Evolutionary conservation across 2,329 filamentous ascomycete genomes (phyloP).

Genomic region (Aspergillus ustus): DNA sequence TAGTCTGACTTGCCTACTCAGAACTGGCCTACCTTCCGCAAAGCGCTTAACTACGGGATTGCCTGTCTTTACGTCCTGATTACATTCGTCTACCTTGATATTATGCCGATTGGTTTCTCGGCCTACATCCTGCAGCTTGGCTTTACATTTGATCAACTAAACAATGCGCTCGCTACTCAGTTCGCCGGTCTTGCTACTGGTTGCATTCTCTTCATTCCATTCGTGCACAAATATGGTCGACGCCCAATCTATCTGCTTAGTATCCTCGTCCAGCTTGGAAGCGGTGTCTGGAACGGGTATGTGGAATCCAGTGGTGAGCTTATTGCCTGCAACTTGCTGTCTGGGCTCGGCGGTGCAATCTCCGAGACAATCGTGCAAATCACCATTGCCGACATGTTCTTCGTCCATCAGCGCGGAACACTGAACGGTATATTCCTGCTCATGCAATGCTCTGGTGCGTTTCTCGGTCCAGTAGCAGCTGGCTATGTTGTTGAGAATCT

Average conservation of each 20-base stretch:
- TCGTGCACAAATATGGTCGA: conserved; percentile 53
- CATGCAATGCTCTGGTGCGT: conserved; percentile 35
- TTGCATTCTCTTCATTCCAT: conserved; percentile 50
- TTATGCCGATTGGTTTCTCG: conserved; percentile 47
- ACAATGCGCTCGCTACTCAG: conserved; percentile 50
- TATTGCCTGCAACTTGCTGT: conserved; percentile 47
- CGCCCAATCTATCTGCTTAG: conserved; percentile 54
- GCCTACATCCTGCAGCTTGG: conserved; percentile 35
- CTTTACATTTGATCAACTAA: conserved; percentile 47
- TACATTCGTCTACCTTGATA: conserved; percentile 41
- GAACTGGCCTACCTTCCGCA: conserved; percentile 24
- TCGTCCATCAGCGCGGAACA: conserved; percentile 52
- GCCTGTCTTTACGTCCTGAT: conserved; percentile 33
- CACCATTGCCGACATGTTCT: conserved; percentile 53
- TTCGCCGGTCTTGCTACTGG: conserved; percentile 50
- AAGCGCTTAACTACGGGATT: conserved; percentile 31
- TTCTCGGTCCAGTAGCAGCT: conserved; percentile 41
- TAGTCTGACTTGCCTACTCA: not conserved
- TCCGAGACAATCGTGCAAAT: not conserved
- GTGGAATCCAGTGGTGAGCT: conserved; percentile 45
- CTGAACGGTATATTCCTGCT: conserved; percentile 55
- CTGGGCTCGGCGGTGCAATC: conserved; percentile 51
- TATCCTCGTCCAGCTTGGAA: conserved; percentile 42
- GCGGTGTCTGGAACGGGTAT: conserved; percentile 24
- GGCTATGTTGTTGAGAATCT: conserved; percentile 41